Percentiles rank a stretch among this genome's conserved stretches.
phyloP scores from a whole-genome alignment of 2,329 filamentous ascomycete genomes.

The Phaeoacremonium minimum region DNA sequence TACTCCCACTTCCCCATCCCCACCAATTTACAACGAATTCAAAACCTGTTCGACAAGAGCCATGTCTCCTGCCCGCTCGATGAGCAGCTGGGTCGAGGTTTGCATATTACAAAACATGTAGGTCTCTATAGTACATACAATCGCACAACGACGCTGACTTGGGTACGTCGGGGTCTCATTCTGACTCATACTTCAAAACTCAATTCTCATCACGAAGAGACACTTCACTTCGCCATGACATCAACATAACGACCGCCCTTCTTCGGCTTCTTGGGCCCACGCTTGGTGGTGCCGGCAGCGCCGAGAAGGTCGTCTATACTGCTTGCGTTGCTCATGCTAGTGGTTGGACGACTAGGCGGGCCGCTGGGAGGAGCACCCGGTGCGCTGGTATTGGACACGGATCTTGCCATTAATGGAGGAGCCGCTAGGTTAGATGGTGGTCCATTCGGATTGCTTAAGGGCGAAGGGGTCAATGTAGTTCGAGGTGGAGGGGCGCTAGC shows the following conservation, averaged over 20 bases:
- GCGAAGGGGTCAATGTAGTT: not conserved
- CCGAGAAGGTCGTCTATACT: constrained; percentile 92
- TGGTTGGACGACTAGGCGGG: constrained; percentile 68
- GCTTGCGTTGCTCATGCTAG: constrained; percentile 85
- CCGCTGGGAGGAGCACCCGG: constrained; percentile 32
- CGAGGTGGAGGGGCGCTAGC: constrained; percentile 16
- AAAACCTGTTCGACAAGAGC: no score
- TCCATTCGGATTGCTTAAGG: constrained; percentile 11
- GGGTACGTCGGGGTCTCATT: no score
- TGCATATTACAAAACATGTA: not conserved
- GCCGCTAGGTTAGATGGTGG: constrained; percentile 14
- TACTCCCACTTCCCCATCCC: no score
- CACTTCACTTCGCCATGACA: constrained; percentile 75
- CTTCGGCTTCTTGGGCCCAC: constrained; percentile 63
- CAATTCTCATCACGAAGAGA: no score
- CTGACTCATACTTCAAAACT: no score
- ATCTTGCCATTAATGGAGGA: constrained; percentile 39
- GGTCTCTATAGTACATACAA: not conserved
- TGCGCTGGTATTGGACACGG: constrained; percentile 41
- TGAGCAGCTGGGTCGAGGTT: no score
- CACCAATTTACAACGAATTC: no score
- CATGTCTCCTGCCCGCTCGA: no score
- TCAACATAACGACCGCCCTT: constrained; percentile 90
- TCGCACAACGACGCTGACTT: not conserved
- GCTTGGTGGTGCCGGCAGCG: constrained; percentile 65